Evolutionary conservation across 164 flowering plant genomes (phyloP), one percentile per base, ranked within the genome.

Genomic region (Magnolia kwangsiensis): DNA sequence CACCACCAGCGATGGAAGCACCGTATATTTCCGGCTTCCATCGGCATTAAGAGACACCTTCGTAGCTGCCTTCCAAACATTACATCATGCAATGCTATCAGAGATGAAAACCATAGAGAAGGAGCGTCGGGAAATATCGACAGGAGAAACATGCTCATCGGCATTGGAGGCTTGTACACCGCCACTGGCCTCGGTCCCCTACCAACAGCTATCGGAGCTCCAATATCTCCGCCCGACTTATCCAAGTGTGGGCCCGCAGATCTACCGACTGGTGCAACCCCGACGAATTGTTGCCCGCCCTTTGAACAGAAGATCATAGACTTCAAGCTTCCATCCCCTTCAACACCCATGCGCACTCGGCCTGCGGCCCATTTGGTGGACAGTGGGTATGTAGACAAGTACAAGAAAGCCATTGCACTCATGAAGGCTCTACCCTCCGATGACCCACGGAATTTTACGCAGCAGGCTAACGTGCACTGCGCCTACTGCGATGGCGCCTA

Each of bases 321-420:
- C 67, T 77, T 85, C 79, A 73, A 78, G 75, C 81, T 80, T 3
- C 90, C 91, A 9, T 45, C 78, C 0, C 16, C 59, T 0, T 24
- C 74, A 0, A 19, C 71, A 18, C 79, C 85, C 8, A 1, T 87
- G 50, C 83, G 89, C 0, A 80, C 84, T 8, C 75, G 93, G 6
- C 91, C 87, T 0, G 87, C 91, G 0, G 93, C 91, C 0, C 89
- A 90, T 69, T 65, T 80, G 20, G 84, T 71, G 1, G 75, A 65
- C 18, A 10, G 75, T 0, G 82, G 80, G 10, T 88, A 88, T 80
- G 31, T 86, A 0, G 89, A 83, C 59, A 90, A 90, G 78, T 90
- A 72, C 29, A n/a, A 76, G 50, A 80, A 80, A 27, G 93, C 89
- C 20, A 24, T 86, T 21, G 69, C 72, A 61, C 82, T 84, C 74